Evolutionary conservation across 1,139 yeast genomes (phyloP).

Genomic region (Chernovozyma sophiae-reginae): DNA sequence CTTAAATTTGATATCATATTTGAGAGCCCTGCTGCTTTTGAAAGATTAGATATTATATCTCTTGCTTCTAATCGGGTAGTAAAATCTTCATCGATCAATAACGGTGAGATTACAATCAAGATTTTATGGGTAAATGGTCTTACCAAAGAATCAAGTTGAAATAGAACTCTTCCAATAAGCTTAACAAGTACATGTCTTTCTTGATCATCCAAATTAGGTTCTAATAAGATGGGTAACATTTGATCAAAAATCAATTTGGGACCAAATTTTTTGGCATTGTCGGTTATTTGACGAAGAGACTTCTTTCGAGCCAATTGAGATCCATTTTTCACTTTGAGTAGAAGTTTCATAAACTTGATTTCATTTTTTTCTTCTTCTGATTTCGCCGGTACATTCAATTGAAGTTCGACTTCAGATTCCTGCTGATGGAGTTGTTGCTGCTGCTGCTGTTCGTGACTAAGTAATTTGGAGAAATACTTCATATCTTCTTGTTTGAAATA

Average conservation of each 20-base stretch:
- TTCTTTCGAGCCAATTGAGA: conserved; percentile 60
- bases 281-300: conserved; percentile 68
- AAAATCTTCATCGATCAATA: conserved; percentile 75
- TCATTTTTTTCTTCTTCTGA: conserved; percentile 56
- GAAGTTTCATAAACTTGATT: conserved; percentile 55
- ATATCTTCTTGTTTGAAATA: conserved; percentile 70
- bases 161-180: conserved; percentile 64
- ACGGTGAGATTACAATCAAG: conserved; percentile 70
- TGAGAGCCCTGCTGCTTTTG: conserved; percentile 81
- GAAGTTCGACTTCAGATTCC: too few relatives aligned
- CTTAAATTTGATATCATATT: conserved; percentile 73
- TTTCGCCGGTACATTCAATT: too few relatives aligned
- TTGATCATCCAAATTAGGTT: conserved; percentile 70
- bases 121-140: conserved; percentile 75
- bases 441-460: conserved; percentile 24
- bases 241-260: conserved; percentile 65
- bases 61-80: conserved; percentile 73
- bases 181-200: conserved; percentile 83
- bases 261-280: conserved; percentile 62
- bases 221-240: conserved; percentile 70
- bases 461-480: conserved; percentile 64
- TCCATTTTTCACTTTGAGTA: conserved; percentile 77
- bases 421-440: conserved; percentile 23
- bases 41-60: conserved; percentile 68
- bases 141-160: conserved; percentile 58